Conservation (phyloP, 495 filamentous ascomycete species). For the Tricharina praecox region DNA sequence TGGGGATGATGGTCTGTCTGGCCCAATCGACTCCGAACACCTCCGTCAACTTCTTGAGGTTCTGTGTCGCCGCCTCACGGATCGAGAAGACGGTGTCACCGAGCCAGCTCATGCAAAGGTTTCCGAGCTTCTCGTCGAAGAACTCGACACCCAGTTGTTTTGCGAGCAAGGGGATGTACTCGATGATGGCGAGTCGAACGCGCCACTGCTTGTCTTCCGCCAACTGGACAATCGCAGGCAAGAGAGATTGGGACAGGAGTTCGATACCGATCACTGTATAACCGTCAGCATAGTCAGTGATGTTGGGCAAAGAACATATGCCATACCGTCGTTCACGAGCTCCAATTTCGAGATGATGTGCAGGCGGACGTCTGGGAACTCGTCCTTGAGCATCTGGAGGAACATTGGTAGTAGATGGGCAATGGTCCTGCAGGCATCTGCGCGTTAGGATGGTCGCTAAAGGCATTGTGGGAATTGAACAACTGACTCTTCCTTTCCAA, state of each 20-base stretch:
- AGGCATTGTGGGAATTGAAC: conserved; percentile 23
- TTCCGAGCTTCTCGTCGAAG: conserved; percentile 92
- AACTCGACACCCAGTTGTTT: conserved; percentile 92
- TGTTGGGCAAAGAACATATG: neutral
- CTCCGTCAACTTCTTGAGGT: conserved; percentile 93
- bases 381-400: conserved; percentile 96
- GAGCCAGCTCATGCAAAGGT: conserved; percentile 97
- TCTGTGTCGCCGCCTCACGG: conserved; percentile 88
- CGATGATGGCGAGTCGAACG: conserved; percentile 91
- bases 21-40: conserved; percentile 98
- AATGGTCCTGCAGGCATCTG: conserved; percentile 48
- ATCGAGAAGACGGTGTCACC: conserved; percentile 98
- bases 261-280: conserved; percentile 84
- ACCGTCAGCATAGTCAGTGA: neutral
- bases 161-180: conserved; percentile 93
- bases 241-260: conserved; percentile 82
- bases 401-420: conserved; percentile 97
- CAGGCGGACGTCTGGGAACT: conserved; percentile 91
- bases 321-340: conserved; percentile 80
- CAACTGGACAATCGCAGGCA: conserved; percentile 93
- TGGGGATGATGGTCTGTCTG: conserved; percentile 90
- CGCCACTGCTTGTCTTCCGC: conserved; percentile 99
- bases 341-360: conserved; percentile 99
- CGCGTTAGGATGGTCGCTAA: conserved; percentile 8
- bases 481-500: conserved; percentile 91